A percentile compares a stretch with the other conserved stretches of the same genome.
These are phyloP conservation scores for Didymella lethalis DNA, from an alignment of 2,329 filamentous ascomycete genomes.

Conservation along the genomic window DNA sequence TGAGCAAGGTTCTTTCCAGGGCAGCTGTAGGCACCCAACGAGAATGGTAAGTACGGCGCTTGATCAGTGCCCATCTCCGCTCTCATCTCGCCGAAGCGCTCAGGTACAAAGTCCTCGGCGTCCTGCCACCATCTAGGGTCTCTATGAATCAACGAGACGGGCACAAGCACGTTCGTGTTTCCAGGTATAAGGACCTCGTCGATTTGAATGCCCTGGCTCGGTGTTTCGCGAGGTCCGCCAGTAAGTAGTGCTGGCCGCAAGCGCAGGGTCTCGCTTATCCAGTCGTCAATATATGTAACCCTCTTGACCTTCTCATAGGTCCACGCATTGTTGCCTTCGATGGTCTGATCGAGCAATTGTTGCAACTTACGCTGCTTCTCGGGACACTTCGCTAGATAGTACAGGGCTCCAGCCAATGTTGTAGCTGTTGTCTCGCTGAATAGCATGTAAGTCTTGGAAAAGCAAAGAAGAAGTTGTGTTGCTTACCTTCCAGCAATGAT, in stretches of 20 bases:
- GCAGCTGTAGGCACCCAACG: slow-evolving; percentile 25
- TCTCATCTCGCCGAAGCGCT: background rate
- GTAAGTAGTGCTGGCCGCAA: background rate
- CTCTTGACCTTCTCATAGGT: background rate
- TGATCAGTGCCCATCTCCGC: background rate
- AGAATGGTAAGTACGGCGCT: slow-evolving; percentile 26
- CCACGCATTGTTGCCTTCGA: background rate
- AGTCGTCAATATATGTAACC: background rate
- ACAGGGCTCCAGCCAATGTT: background rate
- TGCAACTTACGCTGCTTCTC: background rate
- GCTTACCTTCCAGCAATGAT: background rate
- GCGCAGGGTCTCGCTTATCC: background rate
- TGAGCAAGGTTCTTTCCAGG: slow-evolving; percentile 33
- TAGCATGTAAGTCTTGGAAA: background rate
- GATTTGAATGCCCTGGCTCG: background rate
- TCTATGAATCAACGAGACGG: background rate
- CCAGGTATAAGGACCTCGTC: background rate
- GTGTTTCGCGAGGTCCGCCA: background rate
- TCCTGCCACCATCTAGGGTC: background rate
- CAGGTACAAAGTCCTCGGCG: background rate
- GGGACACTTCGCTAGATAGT: background rate
- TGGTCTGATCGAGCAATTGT: background rate
- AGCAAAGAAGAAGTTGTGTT: background rate
- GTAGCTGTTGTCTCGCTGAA: background rate
- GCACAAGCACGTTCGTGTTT: background rate